Conservation (phyloP, 805 yeast species). For the Metschnikowia corniflorae region DNA sequence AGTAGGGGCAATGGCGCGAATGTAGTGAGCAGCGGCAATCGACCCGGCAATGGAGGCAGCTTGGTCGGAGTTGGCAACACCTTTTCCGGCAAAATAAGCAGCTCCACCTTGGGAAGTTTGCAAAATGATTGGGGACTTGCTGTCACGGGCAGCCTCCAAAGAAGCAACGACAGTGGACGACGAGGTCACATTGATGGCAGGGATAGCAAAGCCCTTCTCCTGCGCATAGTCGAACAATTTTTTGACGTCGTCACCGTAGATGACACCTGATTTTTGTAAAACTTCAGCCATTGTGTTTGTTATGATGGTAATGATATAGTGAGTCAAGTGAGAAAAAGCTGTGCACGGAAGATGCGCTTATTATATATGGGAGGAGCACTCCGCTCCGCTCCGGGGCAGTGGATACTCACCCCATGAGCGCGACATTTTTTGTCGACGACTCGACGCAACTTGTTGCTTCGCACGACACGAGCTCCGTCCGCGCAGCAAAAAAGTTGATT, state of each 20-base stretch:
- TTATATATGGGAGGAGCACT: conserved; percentile 20
- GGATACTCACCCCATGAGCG: conserved; percentile 13
- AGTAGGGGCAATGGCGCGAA: conserved; percentile 92
- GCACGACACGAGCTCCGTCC: conserved; percentile 12
- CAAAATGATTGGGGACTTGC: conserved; percentile 84
- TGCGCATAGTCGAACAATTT: conserved; percentile 88
- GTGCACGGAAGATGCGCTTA: conserved; percentile 1
- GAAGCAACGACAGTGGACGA: conserved; percentile 80
- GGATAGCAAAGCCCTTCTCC: conserved; percentile 90
- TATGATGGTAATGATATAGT: conserved; percentile 3
- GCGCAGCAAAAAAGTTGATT: background rate
- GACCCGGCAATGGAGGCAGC: conserved; percentile 92
- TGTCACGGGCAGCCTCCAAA: conserved; percentile 48
- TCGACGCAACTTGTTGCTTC: conserved; percentile 3
- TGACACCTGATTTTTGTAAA: conserved; percentile 90
- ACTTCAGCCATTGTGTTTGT: conserved; percentile 18
- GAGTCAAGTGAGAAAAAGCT: background rate
- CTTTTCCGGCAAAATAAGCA: conserved; percentile 99
- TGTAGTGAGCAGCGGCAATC: conserved; percentile 96
- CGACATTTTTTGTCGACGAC: conserved; percentile 9
- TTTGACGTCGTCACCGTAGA: conserved; percentile 96
- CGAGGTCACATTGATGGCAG: conserved; percentile 97
- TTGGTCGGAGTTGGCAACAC: conserved; percentile 91
- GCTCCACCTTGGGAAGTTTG: conserved; percentile 99
- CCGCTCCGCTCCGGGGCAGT: too few species aligned